These are phyloP conservation scores for Podospora appendiculata DNA, from an alignment of 495 filamentous ascomycete genomes.

Conservation along the genomic window DNA sequence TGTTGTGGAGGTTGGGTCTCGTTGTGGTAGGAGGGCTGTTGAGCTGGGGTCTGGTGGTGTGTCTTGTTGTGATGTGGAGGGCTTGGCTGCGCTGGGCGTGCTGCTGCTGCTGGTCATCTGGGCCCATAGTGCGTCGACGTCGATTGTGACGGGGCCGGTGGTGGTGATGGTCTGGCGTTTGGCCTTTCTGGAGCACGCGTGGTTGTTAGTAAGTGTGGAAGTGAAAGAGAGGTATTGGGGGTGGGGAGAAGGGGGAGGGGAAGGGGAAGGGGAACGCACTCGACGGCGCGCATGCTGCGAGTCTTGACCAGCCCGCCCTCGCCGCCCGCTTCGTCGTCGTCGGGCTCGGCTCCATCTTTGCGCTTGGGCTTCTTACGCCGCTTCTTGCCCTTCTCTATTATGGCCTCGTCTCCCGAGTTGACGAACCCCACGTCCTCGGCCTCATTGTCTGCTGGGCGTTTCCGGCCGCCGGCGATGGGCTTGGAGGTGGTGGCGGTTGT, in stretches of 20 bases:
- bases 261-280: constrained; percentile 28
- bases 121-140: constrained; percentile 86
- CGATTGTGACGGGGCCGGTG: constrained; percentile 66
- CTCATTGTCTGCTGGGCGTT: constrained; percentile 19
- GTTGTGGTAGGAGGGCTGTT: too few relatives aligned
- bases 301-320: constrained; percentile 77
- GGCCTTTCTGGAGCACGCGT: constrained; percentile 42
- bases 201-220: constrained; percentile 16
- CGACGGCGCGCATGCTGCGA: constrained; percentile 55
- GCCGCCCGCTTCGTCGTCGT: constrained; percentile 43
- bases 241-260: neutral
- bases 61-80: neutral
- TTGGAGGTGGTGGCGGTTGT: neutral
- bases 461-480: neutral
- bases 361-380: constrained; percentile 46
- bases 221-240: too few relatives aligned
- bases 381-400: constrained; percentile 54
- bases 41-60: neutral
- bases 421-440: constrained; percentile 40
- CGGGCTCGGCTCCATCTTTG: constrained; percentile 33
- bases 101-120: constrained; percentile 53
- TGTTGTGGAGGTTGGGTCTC: constrained; percentile 13
- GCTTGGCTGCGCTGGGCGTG: constrained; percentile 1
- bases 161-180: constrained; percentile 55
- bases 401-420: constrained; percentile 74